These are phyloP conservation scores for Candida anglica DNA, from an alignment of 805 yeast species.

Conservation along the genomic window DNA sequence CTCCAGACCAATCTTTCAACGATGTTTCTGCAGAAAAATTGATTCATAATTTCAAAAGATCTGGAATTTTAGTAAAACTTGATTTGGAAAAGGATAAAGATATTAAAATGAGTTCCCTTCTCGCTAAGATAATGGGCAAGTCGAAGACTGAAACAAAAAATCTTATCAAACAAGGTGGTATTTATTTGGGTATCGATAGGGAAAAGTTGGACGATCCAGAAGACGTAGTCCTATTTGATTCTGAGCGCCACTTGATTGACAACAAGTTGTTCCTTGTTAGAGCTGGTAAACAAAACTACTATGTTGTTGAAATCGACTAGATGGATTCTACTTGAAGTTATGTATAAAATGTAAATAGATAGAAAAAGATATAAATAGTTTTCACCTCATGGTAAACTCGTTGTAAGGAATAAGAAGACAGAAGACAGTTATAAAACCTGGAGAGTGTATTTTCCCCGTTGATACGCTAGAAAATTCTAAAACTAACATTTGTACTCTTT, in stretches of 20 bases:
- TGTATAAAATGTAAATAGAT: not conserved
- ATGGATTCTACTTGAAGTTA: not conserved
- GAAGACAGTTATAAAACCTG: no score
- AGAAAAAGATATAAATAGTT: no score
- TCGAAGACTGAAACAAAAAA: constrained; percentile 59
- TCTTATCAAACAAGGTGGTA: constrained; percentile 64
- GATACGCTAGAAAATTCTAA: no score
- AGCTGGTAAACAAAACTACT: constrained; percentile 69
- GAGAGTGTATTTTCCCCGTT: no score
- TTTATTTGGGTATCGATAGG: constrained; percentile 64
- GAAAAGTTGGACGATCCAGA: constrained; percentile 47
- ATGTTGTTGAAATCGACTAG: constrained; percentile 42
- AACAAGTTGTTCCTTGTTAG: constrained; percentile 60
- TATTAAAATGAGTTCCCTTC: constrained; percentile 47
- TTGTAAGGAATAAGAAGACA: no score
- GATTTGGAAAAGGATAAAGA: constrained; percentile 27
- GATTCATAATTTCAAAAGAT: constrained; percentile 51
- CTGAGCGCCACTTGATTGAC: constrained; percentile 50
- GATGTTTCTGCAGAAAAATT: constrained; percentile 48
- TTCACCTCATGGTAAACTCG: no score
- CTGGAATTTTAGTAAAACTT: constrained; percentile 47
- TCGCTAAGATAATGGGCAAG: constrained; percentile 45
- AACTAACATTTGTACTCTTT: no score
- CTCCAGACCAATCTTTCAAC: constrained; percentile 45
- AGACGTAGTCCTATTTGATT: constrained; percentile 44